Evolutionary conservation across 352 stramenopile species (phyloP), one percentile per base, ranked within the genome.

Genomic region (Phytopythium montanum): DNA sequence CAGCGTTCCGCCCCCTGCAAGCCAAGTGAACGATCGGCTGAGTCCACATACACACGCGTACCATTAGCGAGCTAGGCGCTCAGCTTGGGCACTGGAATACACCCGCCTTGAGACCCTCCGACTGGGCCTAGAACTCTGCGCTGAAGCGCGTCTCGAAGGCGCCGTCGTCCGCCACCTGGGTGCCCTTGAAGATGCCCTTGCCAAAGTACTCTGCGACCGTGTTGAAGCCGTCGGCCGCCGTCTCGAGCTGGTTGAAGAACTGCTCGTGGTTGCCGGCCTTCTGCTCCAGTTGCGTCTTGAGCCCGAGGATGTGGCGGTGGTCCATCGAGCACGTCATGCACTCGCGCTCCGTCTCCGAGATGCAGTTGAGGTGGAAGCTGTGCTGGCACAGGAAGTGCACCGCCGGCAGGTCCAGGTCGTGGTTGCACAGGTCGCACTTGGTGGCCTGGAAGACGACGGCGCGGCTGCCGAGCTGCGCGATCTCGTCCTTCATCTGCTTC

Each of bases 201-300:
- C 88, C 89, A 80, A 97, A 96, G 72, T 96, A 97, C 62, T 95
- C 85, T 28, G 88, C 88, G 54, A 97, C 92, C 8, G 83, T 92
- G 62, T 95, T 75, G 64, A 97, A 97, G 14, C 88, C 88, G 50
- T 97, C 87, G 16, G 85, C 79, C 0, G 85, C 81, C 0, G 85
- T 95, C 66, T 97, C 88, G 4, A 97, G 73, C 52, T 97, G 87
- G 58, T 95, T 95, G 80, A 93, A 97, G 58, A 97, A 97, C 73
- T 96, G 84, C 58, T 97, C 90, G 71, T 97, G 88, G 63, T 97
- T 95, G 23, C 79, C 76, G 23, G 89, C 86, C 55, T 94, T 95
- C 61, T 93, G 81, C 53, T 95, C 82, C 7, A 95, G 75, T 61
- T 93, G 85, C 54, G 86, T 91, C 63, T 96, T 92, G 21, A 97